These are phyloP conservation scores for Coemansia sp. DNA, from an alignment of 192 early-diverging fungal species.

Conservation along the genomic window DNA sequence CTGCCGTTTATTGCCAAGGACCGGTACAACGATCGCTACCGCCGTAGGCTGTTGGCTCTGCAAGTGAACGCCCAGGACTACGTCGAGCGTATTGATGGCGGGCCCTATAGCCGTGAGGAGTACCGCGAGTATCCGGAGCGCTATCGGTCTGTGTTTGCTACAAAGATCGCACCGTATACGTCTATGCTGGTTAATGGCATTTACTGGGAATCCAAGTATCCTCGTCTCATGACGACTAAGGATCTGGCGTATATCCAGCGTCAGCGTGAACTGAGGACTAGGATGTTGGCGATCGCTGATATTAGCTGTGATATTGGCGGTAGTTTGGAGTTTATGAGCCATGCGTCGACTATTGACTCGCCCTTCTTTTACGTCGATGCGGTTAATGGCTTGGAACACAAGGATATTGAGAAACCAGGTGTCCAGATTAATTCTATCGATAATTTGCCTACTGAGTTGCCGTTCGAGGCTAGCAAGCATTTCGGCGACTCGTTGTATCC, in stretches of 20 bases:
- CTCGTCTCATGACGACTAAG: slow-evolving; percentile 83
- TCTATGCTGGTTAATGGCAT: slow-evolving; percentile 89
- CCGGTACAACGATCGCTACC: slow-evolving; percentile 67
- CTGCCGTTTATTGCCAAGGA: slow-evolving; percentile 59
- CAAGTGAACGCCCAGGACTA: slow-evolving; percentile 83
- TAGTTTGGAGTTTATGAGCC: slow-evolving; percentile 91
- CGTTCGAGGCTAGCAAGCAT: slow-evolving; percentile 89
- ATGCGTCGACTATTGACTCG: slow-evolving; percentile 83
- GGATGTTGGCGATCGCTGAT: slow-evolving; percentile 86
- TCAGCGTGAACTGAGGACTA: slow-evolving; percentile 61
- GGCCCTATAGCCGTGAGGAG: slow-evolving; percentile 60
- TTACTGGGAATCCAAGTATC: slow-evolving; percentile 88
- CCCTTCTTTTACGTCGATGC: slow-evolving; percentile 95
- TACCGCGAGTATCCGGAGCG: slow-evolving; percentile 77
- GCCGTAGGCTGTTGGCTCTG: slow-evolving; percentile 56
- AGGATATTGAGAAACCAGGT: slow-evolving; percentile 75
- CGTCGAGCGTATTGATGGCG: slow-evolving; percentile 71
- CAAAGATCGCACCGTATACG: slow-evolving; percentile 90
- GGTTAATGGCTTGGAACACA: slow-evolving; percentile 63
- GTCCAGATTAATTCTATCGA: slow-evolving; percentile 98
- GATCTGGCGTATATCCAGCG: slow-evolving; percentile 75
- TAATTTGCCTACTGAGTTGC: slow-evolving; percentile 95
- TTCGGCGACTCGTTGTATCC: slow-evolving; percentile 88
- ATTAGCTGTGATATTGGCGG: slow-evolving; percentile 94
- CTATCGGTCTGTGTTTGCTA: slow-evolving; percentile 78